Evolutionary conservation across 169 alveolate genomes (phyloP), one percentile per base, ranked within the genome.

Genomic region (Theileria luwenshuni): DNA sequence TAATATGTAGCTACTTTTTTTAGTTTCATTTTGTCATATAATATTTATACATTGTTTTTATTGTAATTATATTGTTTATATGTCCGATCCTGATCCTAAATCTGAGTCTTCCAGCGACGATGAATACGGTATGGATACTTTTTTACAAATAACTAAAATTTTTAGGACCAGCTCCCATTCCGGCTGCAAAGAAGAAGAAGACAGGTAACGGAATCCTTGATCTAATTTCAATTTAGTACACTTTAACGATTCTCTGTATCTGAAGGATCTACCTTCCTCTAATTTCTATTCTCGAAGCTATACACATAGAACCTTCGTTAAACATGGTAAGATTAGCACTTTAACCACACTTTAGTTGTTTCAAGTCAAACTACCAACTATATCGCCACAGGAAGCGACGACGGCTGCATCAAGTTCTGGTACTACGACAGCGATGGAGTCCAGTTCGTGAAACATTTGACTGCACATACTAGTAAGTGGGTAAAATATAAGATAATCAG

Each of bases 321-420:
- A 92, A 12, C 94, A 92, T 45, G 92, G 95, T 91, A 81, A 21
- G 76, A 10, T 30, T 30, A 21, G 12, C 23, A 19, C 7, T 1
- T 3, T 7, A 21, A 72, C 28, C 23, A 15, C 30, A n/a, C 42
- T 12, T 47, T 58, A 83, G 91, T 95, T 27, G 89, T 91, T 35
- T 91, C 92, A 17, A 92, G 98, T 68, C 81, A 90, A 19, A 86
- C 81, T 61, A 90, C 95, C 17, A 95, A 94, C 65, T 94, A 94
- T 71, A 93, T 96, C 67, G 83, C 97, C 13, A 97, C 99, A 3
- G 96, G 97, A 35, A 93, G 98, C 63, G 83, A 86, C 70, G 99
- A 97, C 68, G 99, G 99, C 1, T 92, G 92, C 41, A 89, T 98
- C 23, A 97, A 96, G 77, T 96, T 98, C 90, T 98, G 99, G 99